Base-by-base conservation (phyloP, 2,329 filamentous ascomycete genomes). In the Paecilomyces formosus region DNA sequence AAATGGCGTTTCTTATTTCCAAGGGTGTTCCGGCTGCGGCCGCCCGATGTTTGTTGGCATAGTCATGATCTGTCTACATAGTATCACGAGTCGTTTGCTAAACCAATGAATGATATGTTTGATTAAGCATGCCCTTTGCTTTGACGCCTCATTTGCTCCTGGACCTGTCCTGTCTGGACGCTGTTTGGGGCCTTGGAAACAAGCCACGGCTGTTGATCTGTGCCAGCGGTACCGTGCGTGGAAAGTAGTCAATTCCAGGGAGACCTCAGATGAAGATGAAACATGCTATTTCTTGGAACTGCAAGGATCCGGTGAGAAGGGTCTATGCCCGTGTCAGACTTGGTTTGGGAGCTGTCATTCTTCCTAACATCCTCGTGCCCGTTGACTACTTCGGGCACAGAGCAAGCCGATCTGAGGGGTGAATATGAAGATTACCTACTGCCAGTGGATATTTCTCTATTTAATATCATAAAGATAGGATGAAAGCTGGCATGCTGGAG, bases 1-100 rank as follows among this genome's bases (percentile, higher is more conserved):
- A 58, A 26, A 56, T 57, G 57, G 56, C 55, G 57, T 60, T 63
- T 63, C 54, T 55, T 39, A 57, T 24, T 49, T 56, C 52, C 50
- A 30, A 50, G 53, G 52, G 22, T 56, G 13, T 35, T 35, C 52
- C 18, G 45, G 39, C 55, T 53, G 39, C 50, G 50, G 28, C 50
- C 24, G 22, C 50, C n/a, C 21, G 50, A 52, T 28, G 50, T 52
- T 52, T 52, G 50, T 52, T 52, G 50, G 50, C 50, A 52, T 52
- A 52, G 50, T 52, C 50, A 52, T 52, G 50, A 52, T 52, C 50
- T 52, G 50, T 52, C 50, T 52, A 24, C 8, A 52, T 52, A 52
- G 50, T 52, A 24, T 28, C 50, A 52, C 50, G 50, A 28, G 50
- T 22, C 21, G 50, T 52, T 26, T 24, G 50, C 50, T 28, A 26